Conservation (phyloP, 2,329 filamentous ascomycete genomes). For the Pyrenochaeta sp. region DNA sequence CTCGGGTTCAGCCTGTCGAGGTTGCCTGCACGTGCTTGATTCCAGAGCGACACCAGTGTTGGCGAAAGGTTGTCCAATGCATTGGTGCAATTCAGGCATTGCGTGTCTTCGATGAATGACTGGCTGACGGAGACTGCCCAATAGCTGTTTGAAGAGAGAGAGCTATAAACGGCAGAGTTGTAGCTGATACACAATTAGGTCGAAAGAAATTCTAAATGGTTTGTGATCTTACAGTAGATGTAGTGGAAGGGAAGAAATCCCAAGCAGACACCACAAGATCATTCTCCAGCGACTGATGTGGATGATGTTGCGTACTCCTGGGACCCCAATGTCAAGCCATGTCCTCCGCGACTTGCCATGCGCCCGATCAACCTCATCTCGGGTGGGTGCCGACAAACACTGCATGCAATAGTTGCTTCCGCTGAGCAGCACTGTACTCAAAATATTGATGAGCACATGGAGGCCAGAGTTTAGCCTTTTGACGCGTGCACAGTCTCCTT, state of each 20-base stretch:
- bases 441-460: constrained; percentile 59
- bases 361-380: constrained; percentile 56
- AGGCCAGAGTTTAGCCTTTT: constrained; percentile 25
- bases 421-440: constrained; percentile 56
- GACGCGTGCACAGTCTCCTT: constrained; percentile 29
- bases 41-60: constrained; percentile 1
- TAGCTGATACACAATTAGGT: constrained; percentile 20
- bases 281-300: constrained; percentile 15
- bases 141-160: constrained; percentile 25
- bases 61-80: neutral
- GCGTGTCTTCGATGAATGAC: constrained; percentile 11
- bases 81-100: constrained; percentile 12
- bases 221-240: constrained; percentile 22
- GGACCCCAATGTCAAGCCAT: constrained; percentile 31
- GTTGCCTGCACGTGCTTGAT: neutral
- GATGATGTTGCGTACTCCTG: constrained; percentile 28
- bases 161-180: constrained; percentile 35
- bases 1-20: constrained; percentile 7
- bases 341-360: constrained; percentile 52
- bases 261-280: constrained; percentile 21
- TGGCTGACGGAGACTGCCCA: constrained; percentile 18
- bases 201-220: neutral
- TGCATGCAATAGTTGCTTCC: constrained; percentile 64
- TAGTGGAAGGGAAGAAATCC: constrained; percentile 25
- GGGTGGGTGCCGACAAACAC: constrained; percentile 58